Evolutionary conservation across 331 rosid species (phyloP).

Genomic region (Malus hybrid): DNA sequence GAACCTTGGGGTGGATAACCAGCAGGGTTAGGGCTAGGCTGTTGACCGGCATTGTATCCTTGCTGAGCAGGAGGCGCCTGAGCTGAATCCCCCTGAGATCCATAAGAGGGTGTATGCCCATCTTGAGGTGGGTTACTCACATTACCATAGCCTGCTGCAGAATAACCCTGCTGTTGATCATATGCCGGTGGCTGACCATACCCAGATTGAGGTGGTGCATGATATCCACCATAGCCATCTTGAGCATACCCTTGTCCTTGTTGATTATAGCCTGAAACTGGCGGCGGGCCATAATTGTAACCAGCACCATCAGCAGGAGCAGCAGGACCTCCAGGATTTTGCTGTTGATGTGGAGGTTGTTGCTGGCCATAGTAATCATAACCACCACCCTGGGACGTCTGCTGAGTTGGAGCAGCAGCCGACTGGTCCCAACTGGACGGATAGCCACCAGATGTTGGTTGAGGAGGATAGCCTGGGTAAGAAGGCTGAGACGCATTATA

Average conservation of each 20-base stretch:
- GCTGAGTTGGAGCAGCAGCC: constrained; percentile 53
- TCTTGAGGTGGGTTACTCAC: constrained; percentile 64
- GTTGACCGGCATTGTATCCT: constrained; percentile 57
- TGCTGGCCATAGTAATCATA: constrained; percentile 82
- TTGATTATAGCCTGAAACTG: constrained; percentile 69
- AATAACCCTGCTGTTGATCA: constrained; percentile 94
- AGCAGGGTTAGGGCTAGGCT: constrained; percentile 68
- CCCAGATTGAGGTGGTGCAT: constrained; percentile 68
- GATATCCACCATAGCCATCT: constrained; percentile 73
- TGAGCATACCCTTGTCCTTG: constrained; percentile 78
- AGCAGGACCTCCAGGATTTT: constrained; percentile 63
- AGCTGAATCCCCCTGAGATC: constrained; percentile 69
- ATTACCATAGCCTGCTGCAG: constrained; percentile 53
- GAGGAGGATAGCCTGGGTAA: constrained; percentile 72
- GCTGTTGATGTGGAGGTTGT: constrained; percentile 52
- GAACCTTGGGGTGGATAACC: constrained; percentile 65
- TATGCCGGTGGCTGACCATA: constrained; percentile 75
- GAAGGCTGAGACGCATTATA: constrained; percentile 70
- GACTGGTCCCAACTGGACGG: constrained; percentile 84
- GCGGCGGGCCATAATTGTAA: constrained; percentile 64
- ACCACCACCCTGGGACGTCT: constrained; percentile 54
- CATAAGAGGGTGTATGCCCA: constrained; percentile 55
- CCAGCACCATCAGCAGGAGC: constrained; percentile 52
- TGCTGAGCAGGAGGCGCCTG: constrained; percentile 67
- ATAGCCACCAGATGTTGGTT: constrained; percentile 66